Conservation (phyloP, 805 yeast genomes). For the Candida chauliodis region DNA sequence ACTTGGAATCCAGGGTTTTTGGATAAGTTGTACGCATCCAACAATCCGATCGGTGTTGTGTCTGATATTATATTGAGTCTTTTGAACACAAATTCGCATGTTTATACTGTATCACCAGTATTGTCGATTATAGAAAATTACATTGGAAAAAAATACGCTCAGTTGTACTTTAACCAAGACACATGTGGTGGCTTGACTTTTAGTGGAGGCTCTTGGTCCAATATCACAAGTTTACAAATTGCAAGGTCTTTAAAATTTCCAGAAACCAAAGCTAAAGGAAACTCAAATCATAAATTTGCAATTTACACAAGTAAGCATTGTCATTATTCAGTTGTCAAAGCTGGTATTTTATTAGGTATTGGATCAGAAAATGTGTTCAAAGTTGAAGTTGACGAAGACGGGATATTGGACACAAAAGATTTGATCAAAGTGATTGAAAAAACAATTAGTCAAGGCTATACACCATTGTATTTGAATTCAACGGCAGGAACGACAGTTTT, state of each 20-base stretch:
- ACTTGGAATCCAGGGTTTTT: conserved; percentile 87
- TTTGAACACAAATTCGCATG: conserved; percentile 81
- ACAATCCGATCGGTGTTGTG: conserved; percentile 78
- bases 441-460: conserved; percentile 51
- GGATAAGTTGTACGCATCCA: conserved; percentile 82
- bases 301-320: conserved; percentile 69
- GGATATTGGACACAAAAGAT: conserved; percentile 50
- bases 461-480: conserved; percentile 73
- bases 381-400: conserved; percentile 53
- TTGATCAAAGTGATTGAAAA: conserved; percentile 44
- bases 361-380: conserved; percentile 64
- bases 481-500: conserved; percentile 90
- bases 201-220: conserved; percentile 86
- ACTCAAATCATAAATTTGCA: conserved; percentile 52
- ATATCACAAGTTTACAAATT: conserved; percentile 69
- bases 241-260: conserved; percentile 69
- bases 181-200: conserved; percentile 80
- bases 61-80: conserved; percentile 66
- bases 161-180: conserved; percentile 45
- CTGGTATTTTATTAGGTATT: conserved; percentile 72
- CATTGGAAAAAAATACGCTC: conserved; percentile 66
- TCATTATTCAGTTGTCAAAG: conserved; percentile 78
- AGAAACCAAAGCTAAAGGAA: conserved; percentile 64
- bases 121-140: conserved; percentile 70
- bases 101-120: conserved; percentile 80